A percentile compares a stretch with the other conserved stretches of the same genome.
These are phyloP conservation scores for Mortierella sp. DNA, from an alignment of 371 early-diverging fungal species.

Conservation along the genomic window DNA sequence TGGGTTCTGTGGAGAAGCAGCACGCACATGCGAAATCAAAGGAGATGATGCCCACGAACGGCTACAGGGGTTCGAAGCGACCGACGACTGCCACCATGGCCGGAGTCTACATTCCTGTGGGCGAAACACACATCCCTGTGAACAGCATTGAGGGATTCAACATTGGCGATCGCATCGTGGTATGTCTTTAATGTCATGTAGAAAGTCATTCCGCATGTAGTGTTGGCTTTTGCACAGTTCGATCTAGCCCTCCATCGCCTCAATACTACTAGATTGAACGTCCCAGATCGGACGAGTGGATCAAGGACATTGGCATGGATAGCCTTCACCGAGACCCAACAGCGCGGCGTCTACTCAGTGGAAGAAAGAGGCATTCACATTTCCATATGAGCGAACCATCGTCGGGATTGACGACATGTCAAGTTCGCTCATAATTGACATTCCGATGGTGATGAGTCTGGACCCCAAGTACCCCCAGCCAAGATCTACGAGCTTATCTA, in stretches of 20 bases:
- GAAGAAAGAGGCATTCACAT: conserved; percentile 14
- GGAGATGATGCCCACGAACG: conserved; percentile 29
- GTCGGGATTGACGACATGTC: conserved; percentile 4
- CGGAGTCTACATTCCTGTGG: conserved; percentile 27
- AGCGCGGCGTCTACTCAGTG: conserved; percentile 19
- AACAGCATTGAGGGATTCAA: conserved; percentile 6
- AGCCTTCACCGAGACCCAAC: conserved; percentile 21
- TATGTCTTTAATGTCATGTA: background rate
- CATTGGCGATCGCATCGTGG: conserved; percentile 24
- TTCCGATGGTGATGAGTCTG: conserved; percentile 34
- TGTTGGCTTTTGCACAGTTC: background rate
- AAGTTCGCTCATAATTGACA: conserved; percentile 14
- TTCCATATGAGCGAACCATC: conserved; percentile 27
- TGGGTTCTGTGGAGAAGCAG: conserved; percentile 13
- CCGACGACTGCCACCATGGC: conserved; percentile 2
- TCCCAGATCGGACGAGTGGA: conserved; percentile 27
- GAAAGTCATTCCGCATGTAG: background rate
- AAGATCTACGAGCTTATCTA: conserved; percentile 11
- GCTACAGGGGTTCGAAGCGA: conserved; percentile 4
- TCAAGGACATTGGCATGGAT: conserved; percentile 31
- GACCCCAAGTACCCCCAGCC: conserved; percentile 31
- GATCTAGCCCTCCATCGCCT: background rate
- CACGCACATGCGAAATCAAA: conserved; percentile 2
- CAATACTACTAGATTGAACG: conserved; percentile 20
- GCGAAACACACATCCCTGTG: conserved; percentile 21